Percentiles rank a stretch among this genome's conserved stretches.
Evolutionary conservation across 1,139 yeast species (phyloP).

Genomic region (Kodamaea suecica): DNA sequence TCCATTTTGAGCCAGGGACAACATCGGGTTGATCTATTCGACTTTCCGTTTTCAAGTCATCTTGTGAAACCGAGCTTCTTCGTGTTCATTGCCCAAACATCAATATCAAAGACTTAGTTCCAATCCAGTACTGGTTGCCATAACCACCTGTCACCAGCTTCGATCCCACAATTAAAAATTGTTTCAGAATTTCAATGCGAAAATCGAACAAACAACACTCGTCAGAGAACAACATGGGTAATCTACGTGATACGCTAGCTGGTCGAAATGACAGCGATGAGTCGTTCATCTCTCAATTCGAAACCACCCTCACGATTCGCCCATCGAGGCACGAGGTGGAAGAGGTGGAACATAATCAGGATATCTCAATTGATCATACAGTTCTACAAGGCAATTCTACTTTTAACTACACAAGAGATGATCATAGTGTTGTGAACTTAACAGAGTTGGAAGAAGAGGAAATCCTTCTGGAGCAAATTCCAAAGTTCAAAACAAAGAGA

Average conservation of each 20-base stretch:
- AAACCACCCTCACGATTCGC: conserved; percentile 44
- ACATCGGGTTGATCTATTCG: too few relatives aligned
- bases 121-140: too few relatives aligned
- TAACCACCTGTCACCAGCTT: too few relatives aligned
- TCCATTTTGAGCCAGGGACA: too few relatives aligned
- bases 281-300: conserved; percentile 47
- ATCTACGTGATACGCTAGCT: conserved; percentile 17
- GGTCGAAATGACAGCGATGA: conserved; percentile 44
- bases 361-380: conserved; percentile 45
- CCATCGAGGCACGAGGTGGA: conserved; percentile 41
- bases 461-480: conserved; percentile 32
- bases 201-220: background rate
- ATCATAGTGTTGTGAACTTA: conserved; percentile 33
- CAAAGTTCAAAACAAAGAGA: conserved; percentile 35
- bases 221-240: conserved; percentile 11
- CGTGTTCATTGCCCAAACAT: too few relatives aligned
- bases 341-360: conserved; percentile 23
- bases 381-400: conserved; percentile 30
- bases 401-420: conserved; percentile 24
- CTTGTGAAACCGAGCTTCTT: too few relatives aligned
- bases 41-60: too few relatives aligned
- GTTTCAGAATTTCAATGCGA: background rate
- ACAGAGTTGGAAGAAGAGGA: conserved; percentile 35
- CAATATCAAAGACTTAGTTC: too few relatives aligned
- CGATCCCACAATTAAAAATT: too few relatives aligned